These are phyloP conservation scores for Arctium lappa DNA, from an alignment of 129 eudicot species.

Conservation along the genomic window DNA sequence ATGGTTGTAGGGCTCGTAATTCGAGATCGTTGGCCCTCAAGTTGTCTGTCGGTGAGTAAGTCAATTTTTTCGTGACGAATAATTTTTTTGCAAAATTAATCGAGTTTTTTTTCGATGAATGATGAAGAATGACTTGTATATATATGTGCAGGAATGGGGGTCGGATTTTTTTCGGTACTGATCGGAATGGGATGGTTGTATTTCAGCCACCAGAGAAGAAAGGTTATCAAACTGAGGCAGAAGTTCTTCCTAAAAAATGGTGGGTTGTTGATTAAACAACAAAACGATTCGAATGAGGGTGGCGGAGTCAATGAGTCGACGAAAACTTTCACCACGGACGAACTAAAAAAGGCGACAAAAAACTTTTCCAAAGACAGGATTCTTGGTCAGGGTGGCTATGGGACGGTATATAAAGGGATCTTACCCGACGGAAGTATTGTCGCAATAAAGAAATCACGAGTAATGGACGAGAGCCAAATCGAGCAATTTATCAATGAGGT, in stretches of 20 bases:
- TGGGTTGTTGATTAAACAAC: conserved; percentile 39
- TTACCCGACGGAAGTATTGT: conserved; percentile 35
- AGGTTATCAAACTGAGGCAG: conserved; percentile 15
- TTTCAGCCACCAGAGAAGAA: conserved; percentile 26
- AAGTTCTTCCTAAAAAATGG: conserved; percentile 41
- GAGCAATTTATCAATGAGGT: conserved; percentile 56
- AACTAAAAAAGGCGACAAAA: conserved; percentile 53
- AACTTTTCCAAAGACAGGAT: conserved; percentile 30
- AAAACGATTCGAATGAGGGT: conserved; percentile 25
- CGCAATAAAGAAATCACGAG: conserved; percentile 44
- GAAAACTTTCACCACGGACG: conserved; percentile 24
- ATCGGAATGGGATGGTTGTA: conserved; percentile 26
- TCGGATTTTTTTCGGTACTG: conserved; percentile 23
- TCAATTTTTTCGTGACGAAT: too few species aligned
- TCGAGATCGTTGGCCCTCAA: conserved; percentile 25
- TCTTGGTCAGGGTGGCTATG: conserved; percentile 52
- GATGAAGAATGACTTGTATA: too few species aligned
- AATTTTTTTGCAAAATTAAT: not conserved
- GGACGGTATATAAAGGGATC: conserved; percentile 42
- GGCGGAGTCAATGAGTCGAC: conserved; percentile 13
- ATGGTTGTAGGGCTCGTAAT: conserved; percentile 32
- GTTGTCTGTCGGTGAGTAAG: conserved; percentile 32
- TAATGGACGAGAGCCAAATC: conserved; percentile 43
- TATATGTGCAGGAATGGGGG: conserved; percentile 21
- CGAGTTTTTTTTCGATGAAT: not conserved